Conservation (phyloP, 169 alveolate genomes). For the Plasmodium ovale region DNA sequence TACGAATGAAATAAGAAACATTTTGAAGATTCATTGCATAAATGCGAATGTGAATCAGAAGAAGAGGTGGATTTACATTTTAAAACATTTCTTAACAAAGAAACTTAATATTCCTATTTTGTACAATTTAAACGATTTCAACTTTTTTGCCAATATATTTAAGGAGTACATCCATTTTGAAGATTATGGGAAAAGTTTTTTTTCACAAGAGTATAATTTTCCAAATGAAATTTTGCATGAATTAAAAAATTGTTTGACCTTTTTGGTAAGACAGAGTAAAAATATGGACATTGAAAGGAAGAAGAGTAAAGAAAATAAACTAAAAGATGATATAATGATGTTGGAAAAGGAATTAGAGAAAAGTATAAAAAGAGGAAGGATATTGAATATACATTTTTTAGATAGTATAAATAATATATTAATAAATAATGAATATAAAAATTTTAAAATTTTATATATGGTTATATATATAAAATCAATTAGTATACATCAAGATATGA, state of each 20-base stretch:
- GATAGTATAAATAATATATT: constrained; percentile 33
- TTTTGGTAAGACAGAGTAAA: constrained; percentile 4
- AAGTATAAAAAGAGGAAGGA: constrained; percentile 27
- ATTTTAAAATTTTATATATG: constrained; percentile 39
- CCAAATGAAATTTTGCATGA: constrained; percentile 34
- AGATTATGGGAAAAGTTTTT: neutral
- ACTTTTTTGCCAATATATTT: constrained; percentile 45
- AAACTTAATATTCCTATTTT: constrained; percentile 45
- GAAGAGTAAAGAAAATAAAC: neutral
- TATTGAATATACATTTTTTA: constrained; percentile 24
- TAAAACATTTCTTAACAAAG: constrained; percentile 56
- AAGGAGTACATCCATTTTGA: constrained; percentile 4
- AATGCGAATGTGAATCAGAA: constrained; percentile 67
- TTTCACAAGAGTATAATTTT: constrained; percentile 13
- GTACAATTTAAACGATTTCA: constrained; percentile 19
- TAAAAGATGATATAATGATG: neutral
- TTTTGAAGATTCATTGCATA: constrained; percentile 51
- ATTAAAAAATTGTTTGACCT: constrained; percentile 7
- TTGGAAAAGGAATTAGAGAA: constrained; percentile 24
- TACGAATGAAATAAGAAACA: constrained; percentile 31
- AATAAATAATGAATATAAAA: constrained; percentile 38
- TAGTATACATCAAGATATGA: constrained; percentile 62
- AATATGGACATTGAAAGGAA: constrained; percentile 2
- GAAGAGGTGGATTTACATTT: constrained; percentile 73
- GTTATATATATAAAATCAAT: constrained; percentile 65